phyloP scores from a whole-genome alignment of 331 rosid genomes.

The Quercus tomentella region DNA sequence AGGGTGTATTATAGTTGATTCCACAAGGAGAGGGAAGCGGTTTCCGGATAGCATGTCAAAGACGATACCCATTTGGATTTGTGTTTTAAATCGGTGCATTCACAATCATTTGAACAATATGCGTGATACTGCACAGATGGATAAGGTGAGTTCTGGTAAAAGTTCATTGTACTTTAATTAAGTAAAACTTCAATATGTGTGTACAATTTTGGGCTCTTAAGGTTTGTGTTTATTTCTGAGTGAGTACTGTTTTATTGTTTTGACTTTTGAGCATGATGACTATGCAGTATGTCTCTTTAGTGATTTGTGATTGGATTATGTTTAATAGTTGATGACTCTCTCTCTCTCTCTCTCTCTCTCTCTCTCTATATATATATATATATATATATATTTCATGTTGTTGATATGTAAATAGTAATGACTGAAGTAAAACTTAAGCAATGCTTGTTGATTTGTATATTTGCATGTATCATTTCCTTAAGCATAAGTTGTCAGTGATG shows the following conservation, averaged over 20 bases:
- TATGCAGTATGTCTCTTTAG: neutral
- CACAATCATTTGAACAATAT: constrained; percentile 25
- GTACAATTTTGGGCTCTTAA: neutral
- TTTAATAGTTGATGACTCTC: neutral
- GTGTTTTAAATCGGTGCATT: constrained; percentile 79
- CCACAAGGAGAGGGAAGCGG: constrained; percentile 86
- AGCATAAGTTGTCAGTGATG: neutral
- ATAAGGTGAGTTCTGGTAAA: constrained; percentile 35
- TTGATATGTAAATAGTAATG: no score
- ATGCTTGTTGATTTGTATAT: neutral
- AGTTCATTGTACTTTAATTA: neutral
- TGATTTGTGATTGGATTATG: neutral
- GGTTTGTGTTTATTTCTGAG: neutral
- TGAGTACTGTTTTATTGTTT: neutral
- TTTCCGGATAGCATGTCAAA: constrained; percentile 98
- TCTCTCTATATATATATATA: no score
- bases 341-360: no score
- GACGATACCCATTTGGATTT: constrained; percentile 92
- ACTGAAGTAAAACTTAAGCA: neutral
- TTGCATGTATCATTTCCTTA: neutral
- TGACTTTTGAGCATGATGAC: neutral
- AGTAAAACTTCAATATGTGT: neutral
- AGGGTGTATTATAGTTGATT: constrained; percentile 86
- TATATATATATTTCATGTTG: no score
- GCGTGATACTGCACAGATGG: constrained; percentile 5